A percentile compares a stretch with the other conserved stretches of the same genome.
These are phyloP conservation scores for Fraxinus greggii DNA, from an alignment of 305 asterid species.

Conservation along the genomic window DNA sequence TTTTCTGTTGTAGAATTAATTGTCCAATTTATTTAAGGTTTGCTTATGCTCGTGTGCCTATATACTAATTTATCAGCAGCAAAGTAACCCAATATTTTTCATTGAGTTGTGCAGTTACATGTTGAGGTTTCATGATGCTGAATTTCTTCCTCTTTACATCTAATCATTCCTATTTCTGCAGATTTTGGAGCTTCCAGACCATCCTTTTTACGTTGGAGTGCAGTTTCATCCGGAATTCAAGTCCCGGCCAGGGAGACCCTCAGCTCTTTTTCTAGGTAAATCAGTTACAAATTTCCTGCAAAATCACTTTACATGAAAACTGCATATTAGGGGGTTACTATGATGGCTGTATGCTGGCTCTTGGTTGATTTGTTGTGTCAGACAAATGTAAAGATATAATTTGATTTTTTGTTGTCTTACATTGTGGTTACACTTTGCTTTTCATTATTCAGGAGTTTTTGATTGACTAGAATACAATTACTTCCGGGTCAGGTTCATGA, in stretches of 20 bases:
- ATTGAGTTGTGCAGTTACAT: not conserved
- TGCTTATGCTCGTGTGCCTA: not conserved
- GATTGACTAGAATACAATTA: not conserved
- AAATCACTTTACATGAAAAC: not conserved
- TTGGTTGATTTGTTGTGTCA: not conserved
- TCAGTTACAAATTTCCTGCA: slow-evolving; percentile 4
- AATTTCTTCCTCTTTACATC: slow-evolving; percentile 16
- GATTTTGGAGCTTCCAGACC: slow-evolving; percentile 75
- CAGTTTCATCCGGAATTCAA: slow-evolving; percentile 98
- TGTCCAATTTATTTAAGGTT: not conserved
- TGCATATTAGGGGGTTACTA: not conserved
- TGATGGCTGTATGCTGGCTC: not conserved
- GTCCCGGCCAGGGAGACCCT: slow-evolving; percentile 93
- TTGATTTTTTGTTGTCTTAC: not conserved
- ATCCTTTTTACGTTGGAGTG: slow-evolving; percentile 91
- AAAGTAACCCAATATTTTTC: not conserved
- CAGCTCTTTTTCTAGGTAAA: slow-evolving; percentile 76
- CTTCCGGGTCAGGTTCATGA: not conserved
- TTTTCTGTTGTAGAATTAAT: slow-evolving; percentile 1
- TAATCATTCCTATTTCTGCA: slow-evolving; percentile 31
- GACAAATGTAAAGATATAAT: not conserved
- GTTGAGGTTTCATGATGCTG: slow-evolving; percentile 15
- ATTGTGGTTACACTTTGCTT: not conserved
- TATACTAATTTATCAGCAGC: not conserved
- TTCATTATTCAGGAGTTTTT: not conserved